Conservation (phyloP, 176 grass and related monocot species). For the Musa schizocarpa region DNA sequence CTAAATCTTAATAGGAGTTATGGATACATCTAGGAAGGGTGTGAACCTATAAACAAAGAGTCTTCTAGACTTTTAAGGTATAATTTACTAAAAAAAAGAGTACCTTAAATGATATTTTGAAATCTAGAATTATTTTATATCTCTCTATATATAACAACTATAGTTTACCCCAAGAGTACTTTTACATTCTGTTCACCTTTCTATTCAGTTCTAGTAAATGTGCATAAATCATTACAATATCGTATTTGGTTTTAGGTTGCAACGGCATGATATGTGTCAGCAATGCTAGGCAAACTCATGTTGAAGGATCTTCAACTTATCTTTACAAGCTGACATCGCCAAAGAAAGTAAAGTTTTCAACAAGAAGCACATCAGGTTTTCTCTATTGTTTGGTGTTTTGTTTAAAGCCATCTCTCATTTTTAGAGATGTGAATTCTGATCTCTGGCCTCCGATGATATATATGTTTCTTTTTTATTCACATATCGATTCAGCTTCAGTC, state of each 20-base stretch:
- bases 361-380: slow-evolving; percentile 44
- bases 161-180: neutral
- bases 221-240: neutral
- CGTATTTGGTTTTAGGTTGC: slow-evolving; percentile 14
- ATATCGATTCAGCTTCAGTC: slow-evolving; percentile 25
- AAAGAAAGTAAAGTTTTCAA: slow-evolving; percentile 1
- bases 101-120: no score
- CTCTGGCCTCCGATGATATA: neutral
- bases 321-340: neutral
- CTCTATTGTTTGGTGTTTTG: neutral
- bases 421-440: neutral
- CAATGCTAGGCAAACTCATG: neutral
- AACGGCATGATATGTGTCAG: slow-evolving; percentile 10
- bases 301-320: slow-evolving; percentile 3
- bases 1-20: no score
- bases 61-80: no score
- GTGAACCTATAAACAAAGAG: no score
- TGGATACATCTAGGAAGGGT: no score
- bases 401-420: neutral
- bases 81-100: no score
- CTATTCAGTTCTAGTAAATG: neutral
- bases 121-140: no score
- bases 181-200: neutral
- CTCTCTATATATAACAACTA: no score
- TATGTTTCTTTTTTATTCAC: neutral